phyloP scores from a whole-genome alignment of 768 basidiomycete genomes.

The Mycena pura region DNA sequence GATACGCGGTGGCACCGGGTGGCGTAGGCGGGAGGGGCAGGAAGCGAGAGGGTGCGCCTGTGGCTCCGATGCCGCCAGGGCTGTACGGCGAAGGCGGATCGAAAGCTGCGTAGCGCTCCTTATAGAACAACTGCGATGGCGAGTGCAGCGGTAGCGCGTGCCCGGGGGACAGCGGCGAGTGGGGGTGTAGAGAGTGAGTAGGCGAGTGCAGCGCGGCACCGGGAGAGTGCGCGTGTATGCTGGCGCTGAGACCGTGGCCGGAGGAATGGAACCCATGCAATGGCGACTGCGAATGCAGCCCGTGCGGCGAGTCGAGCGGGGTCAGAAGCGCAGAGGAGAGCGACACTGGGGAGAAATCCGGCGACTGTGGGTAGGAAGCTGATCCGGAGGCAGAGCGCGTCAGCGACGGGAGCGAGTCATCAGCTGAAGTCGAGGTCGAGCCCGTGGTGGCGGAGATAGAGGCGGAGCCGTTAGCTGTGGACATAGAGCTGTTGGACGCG shows the following conservation, averaged over 20 bases:
- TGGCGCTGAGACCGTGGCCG: not conserved
- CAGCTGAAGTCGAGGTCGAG: not conserved
- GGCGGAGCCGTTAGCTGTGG: slow-evolving; percentile 5
- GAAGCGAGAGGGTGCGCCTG: slow-evolving; percentile 5
- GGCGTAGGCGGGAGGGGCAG: slow-evolving; percentile 19
- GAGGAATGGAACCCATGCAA: not conserved
- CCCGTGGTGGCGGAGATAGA: not conserved
- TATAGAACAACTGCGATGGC: not conserved
- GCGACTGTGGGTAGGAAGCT: slow-evolving; percentile 39
- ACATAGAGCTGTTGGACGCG: not conserved
- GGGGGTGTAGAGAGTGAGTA: not conserved
- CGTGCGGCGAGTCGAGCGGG: slow-evolving; percentile 56
- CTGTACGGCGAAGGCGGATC: not conserved
- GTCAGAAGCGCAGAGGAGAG: slow-evolving; percentile 55
- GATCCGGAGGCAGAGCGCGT: slow-evolving; percentile 17
- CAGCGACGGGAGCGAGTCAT: slow-evolving; percentile 12
- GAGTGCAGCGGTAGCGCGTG: not conserved
- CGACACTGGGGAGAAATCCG: slow-evolving; percentile 58
- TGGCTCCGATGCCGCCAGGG: not conserved
- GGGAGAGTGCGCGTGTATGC: not conserved
- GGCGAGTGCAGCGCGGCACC: not conserved
- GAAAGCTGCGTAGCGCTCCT: not conserved
- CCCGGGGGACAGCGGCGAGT: not conserved
- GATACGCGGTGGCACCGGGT: not conserved
- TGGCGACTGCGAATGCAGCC: slow-evolving; percentile 30